Evolutionary conservation across 2,329 filamentous ascomycete genomes (phyloP).

Genomic region (Arthrinium puccinioides): DNA sequence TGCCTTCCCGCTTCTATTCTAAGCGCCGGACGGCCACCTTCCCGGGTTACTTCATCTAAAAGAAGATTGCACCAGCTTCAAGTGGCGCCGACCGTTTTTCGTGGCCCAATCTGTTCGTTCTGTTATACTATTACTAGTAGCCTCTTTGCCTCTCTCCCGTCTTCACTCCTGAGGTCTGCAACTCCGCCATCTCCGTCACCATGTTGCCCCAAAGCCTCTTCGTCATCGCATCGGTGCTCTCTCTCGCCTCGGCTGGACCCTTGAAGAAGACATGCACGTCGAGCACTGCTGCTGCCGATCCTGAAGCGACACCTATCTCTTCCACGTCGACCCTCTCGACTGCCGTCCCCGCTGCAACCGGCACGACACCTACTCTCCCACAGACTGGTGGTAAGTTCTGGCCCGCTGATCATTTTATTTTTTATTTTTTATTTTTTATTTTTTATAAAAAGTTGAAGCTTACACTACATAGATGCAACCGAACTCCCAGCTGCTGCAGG

Average conservation of each 20-base stretch:
- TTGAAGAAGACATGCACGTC: slow-evolving; percentile 12
- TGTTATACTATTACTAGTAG: slow-evolving; percentile 1
- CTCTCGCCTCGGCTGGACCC: slow-evolving; percentile 18
- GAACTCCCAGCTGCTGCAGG: neutral
- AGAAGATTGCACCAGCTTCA: slow-evolving; percentile 15
- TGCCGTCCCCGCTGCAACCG: too few relatives aligned
- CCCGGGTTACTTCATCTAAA: slow-evolving; percentile 12
- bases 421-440: neutral
- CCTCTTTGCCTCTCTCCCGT: neutral
- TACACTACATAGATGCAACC: neutral
- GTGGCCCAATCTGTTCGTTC: neutral
- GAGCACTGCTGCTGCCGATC: slow-evolving; percentile 5
- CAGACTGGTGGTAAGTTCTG: slow-evolving; percentile 27
- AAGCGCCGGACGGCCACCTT: slow-evolving; percentile 20
- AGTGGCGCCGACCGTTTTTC: slow-evolving; percentile 15
- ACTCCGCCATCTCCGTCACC: slow-evolving; percentile 2
- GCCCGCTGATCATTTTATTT: neutral
- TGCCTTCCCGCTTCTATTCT: slow-evolving; percentile 19
- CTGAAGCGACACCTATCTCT: too few relatives aligned
- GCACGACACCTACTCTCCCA: slow-evolving; percentile 27
- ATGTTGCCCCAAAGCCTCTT: slow-evolving; percentile 20
- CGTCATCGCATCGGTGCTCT: slow-evolving; percentile 16
- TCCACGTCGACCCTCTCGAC: too few relatives aligned
- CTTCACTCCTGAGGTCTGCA: neutral
- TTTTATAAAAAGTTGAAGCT: neutral